Evolutionary conservation across 208 protist species (phyloP).

Genomic region (Crithidia expoeki): DNA sequence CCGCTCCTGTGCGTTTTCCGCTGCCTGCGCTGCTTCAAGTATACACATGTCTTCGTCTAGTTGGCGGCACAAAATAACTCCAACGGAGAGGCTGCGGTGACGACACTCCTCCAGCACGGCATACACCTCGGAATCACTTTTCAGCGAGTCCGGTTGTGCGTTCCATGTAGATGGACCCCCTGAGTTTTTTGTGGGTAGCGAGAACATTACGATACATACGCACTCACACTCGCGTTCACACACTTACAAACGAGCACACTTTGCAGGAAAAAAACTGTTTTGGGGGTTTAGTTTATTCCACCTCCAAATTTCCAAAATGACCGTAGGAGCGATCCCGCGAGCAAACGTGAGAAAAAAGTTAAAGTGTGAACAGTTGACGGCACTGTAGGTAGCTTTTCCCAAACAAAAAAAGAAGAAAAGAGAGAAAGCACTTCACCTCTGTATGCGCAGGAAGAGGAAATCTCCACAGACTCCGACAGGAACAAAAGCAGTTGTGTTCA

Average conservation of each 20-base stretch:
- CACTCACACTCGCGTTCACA: background rate
- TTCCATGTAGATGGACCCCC: background rate
- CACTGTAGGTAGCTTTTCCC: no score
- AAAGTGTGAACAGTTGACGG: no score
- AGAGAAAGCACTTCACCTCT: no score
- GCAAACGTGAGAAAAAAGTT: constrained; percentile 5
- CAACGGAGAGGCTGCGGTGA: constrained; percentile 12
- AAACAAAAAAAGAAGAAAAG: no score
- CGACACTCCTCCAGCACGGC: constrained; percentile 29
- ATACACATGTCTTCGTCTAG: constrained; percentile 19
- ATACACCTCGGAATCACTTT: constrained; percentile 12
- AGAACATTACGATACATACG: background rate
- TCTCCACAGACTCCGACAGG: no score
- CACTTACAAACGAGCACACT: background rate
- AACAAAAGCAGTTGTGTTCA: no score
- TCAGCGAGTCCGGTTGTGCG: background rate
- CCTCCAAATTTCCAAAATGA: background rate
- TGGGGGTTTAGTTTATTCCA: no score
- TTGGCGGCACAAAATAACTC: background rate
- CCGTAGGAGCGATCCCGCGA: background rate
- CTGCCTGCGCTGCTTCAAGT: constrained; percentile 7
- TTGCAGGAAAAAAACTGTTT: background rate
- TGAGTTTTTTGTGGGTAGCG: background rate
- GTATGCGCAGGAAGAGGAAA: no score
- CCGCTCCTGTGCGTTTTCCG: background rate